These are phyloP conservation scores for Knufia fluminis DNA, from an alignment of 2,329 filamentous ascomycete species.

Conservation along the genomic window DNA sequence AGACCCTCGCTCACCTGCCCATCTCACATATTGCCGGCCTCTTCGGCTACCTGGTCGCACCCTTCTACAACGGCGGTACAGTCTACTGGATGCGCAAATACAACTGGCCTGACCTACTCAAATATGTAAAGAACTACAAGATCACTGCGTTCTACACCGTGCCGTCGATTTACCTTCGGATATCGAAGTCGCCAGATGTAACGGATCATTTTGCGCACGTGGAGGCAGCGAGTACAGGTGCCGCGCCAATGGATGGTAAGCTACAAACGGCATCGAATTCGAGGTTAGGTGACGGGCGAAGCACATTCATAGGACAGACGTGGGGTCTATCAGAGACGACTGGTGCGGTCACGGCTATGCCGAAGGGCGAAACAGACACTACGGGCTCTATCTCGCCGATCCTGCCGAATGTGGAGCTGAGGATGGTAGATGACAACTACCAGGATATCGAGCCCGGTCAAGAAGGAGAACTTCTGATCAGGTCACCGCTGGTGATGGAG, in stretches of 20 bases:
- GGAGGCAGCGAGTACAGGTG: constrained; percentile 42
- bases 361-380: constrained; percentile 32
- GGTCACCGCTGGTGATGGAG: constrained; percentile 43
- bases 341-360: constrained; percentile 39
- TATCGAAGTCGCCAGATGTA: constrained; percentile 48
- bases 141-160: constrained; percentile 51
- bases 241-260: constrained; percentile 48
- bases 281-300: constrained; percentile 36
- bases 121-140: constrained; percentile 41
- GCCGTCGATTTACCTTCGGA: constrained; percentile 51
- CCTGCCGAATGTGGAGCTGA: constrained; percentile 17
- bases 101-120: constrained; percentile 47
- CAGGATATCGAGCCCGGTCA: constrained; percentile 32
- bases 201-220: constrained; percentile 47
- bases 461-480: constrained; percentile 51
- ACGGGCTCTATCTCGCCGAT: constrained; percentile 38
- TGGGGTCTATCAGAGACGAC: constrained; percentile 52
- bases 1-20: constrained; percentile 39
- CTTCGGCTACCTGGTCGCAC: constrained; percentile 39
- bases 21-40: constrained; percentile 41
- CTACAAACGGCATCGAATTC: constrained; percentile 43
- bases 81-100: constrained; percentile 58
- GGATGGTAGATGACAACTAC: constrained; percentile 20
- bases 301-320: constrained; percentile 41
- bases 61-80: constrained; percentile 37